Conservation (phyloP, 176 grass and related monocot species). For the Miscanthus lutarioriparius region DNA sequence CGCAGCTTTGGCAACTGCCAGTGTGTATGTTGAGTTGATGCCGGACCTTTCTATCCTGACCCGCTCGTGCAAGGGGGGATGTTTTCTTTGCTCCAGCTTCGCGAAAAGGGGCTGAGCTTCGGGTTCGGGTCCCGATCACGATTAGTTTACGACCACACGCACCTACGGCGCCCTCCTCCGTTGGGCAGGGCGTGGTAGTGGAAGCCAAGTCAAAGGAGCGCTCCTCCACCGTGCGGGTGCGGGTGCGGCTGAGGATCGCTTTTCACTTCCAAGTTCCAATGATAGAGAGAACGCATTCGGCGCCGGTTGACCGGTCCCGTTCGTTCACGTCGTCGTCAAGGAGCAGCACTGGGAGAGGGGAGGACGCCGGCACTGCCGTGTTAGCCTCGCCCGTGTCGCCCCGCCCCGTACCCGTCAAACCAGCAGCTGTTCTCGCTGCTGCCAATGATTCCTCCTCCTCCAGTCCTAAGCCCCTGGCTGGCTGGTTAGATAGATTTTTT, state of each 20-base stretch:
- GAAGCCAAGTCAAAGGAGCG: slow-evolving; percentile 34
- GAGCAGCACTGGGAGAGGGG: neutral
- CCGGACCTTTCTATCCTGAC: neutral
- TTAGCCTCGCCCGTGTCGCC: neutral
- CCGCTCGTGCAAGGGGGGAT: slow-evolving; percentile 38
- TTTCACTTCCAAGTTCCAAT: neutral
- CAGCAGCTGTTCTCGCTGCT: neutral
- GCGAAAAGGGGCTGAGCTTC: neutral
- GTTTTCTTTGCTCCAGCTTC: neutral
- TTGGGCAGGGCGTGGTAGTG: slow-evolving; percentile 16
- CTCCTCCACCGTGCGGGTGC: slow-evolving; percentile 24
- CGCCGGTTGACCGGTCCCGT: slow-evolving; percentile 15
- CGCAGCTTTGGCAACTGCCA: neutral
- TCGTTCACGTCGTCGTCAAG: slow-evolving; percentile 28
- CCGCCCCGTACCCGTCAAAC: slow-evolving; percentile 1
- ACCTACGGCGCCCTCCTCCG: neutral
- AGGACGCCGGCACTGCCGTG: slow-evolving; percentile 11
- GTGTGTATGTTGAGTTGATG: neutral
- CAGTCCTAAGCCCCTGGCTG: neutral
- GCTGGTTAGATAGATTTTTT: too few species aligned
- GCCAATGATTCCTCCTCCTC: neutral
- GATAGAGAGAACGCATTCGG: slow-evolving; percentile 9
- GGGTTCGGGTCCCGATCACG: neutral
- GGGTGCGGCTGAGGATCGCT: neutral
- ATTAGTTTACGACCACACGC: neutral